These are phyloP conservation scores for Cubamyces sp. DNA, from an alignment of 768 basidiomycete genomes.

Conservation along the genomic window DNA sequence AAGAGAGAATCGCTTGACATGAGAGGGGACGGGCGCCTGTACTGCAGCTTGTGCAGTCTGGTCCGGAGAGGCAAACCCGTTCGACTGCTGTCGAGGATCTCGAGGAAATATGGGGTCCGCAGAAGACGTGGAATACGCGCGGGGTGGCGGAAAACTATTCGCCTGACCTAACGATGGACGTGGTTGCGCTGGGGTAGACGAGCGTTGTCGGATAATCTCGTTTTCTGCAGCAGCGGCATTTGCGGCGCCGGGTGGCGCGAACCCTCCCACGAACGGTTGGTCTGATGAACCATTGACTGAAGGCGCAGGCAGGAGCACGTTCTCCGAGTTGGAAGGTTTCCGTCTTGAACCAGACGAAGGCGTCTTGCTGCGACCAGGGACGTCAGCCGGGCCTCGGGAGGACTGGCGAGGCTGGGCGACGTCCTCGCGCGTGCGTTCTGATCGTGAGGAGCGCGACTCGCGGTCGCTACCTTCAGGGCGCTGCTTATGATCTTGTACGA, in stretches of 20 bases:
- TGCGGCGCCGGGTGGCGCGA: conserved; percentile 35
- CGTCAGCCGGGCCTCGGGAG: conserved; percentile 36
- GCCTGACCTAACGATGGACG: conserved; percentile 14
- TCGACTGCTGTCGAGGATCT: conserved; percentile 20
- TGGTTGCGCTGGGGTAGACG: conserved; percentile 28
- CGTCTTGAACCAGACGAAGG: conserved; percentile 38
- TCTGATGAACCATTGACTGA: conserved; percentile 35
- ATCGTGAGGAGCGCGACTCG: conserved; percentile 58
- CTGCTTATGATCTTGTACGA: conserved; percentile 64
- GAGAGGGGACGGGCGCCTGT: conserved; percentile 49
- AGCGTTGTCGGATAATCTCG: conserved; percentile 20
- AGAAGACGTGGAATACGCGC: conserved; percentile 24
- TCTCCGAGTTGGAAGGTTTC: conserved; percentile 28
- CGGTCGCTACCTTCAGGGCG: conserved; percentile 53
- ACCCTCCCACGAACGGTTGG: conserved; percentile 54
- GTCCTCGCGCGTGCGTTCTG: conserved; percentile 43
- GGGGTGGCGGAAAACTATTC: conserved; percentile 14
- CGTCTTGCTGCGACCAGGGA: conserved; percentile 43
- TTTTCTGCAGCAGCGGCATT: conserved; percentile 7
- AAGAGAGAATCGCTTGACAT: conserved; percentile 79
- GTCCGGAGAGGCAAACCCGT: conserved; percentile 17
- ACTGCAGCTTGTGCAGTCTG: conserved; percentile 4
- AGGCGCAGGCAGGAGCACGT: conserved; percentile 15
- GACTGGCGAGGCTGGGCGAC: conserved; percentile 36
- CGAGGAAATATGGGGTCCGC: conserved; percentile 19